These are phyloP conservation scores for Nakazawaea sp. DNA, from an alignment of 805 yeast genomes.

Conservation along the genomic window DNA sequence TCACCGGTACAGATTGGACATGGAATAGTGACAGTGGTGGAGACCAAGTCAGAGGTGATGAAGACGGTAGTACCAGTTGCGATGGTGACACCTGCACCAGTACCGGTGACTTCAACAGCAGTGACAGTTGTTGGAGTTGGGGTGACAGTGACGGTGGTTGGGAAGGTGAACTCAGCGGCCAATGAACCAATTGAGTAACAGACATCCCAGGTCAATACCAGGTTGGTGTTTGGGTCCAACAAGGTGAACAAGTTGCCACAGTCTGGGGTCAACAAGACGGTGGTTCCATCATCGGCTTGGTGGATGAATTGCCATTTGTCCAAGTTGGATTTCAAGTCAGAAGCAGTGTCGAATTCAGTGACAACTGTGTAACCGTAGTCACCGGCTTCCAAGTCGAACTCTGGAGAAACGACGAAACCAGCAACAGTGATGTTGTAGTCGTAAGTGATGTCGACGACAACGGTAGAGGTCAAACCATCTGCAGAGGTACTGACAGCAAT, in stretches of 20 bases:
- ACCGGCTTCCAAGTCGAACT: slow-evolving; percentile 5
- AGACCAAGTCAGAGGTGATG: slow-evolving; percentile 3
- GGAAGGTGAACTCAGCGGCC: slow-evolving; percentile 2
- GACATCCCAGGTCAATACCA: slow-evolving; percentile 3
- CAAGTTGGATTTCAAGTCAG: slow-evolving; percentile 3
- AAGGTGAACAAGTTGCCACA: slow-evolving; percentile 7
- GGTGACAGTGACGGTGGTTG: neutral
- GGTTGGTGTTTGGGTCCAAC: neutral
- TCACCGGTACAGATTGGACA: slow-evolving; percentile 10
- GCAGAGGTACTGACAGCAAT: slow-evolving; percentile 6
- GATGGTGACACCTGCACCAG: neutral
- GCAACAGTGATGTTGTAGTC: slow-evolving; percentile 5
- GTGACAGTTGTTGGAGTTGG: neutral
- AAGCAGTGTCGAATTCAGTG: slow-evolving; percentile 1
- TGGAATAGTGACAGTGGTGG: slow-evolving; percentile 7
- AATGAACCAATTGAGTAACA: slow-evolving; percentile 7
- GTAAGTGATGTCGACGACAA: slow-evolving; percentile 6
- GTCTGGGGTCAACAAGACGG: slow-evolving; percentile 8
- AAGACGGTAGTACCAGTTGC: neutral
- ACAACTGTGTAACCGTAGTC: slow-evolving; percentile 9
- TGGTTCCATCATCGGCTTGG: slow-evolving; percentile 4
- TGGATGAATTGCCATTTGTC: slow-evolving; percentile 9
- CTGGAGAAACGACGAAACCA: slow-evolving; percentile 5
- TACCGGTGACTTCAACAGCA: neutral
- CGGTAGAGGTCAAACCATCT: slow-evolving; percentile 7